These are phyloP conservation scores for Talaromyces sp. DNA, from an alignment of 2,329 filamentous ascomycete species.

Conservation along the genomic window DNA sequence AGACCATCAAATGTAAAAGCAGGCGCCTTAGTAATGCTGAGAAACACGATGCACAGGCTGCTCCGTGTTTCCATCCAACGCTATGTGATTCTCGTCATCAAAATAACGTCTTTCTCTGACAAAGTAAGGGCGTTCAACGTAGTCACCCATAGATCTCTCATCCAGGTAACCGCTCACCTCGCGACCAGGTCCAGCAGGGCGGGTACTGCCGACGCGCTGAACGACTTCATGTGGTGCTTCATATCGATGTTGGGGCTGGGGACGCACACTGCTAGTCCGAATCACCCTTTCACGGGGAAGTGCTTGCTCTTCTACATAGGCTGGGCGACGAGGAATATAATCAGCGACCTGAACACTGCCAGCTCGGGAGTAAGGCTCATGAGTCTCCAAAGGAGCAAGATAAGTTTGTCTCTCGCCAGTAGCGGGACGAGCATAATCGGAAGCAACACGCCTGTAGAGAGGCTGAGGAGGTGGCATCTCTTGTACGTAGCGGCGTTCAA, in stretches of 20 bases:
- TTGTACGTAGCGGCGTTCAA: constrained; percentile 44
- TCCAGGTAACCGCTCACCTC: constrained; percentile 48
- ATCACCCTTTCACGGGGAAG: constrained; percentile 59
- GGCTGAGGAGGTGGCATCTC: constrained; percentile 49
- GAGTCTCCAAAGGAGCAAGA: constrained; percentile 35
- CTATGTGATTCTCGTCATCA: constrained; percentile 35
- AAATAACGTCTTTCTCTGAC: constrained; percentile 42
- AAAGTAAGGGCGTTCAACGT: constrained; percentile 49
- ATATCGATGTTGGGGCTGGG: constrained; percentile 48
- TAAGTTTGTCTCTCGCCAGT: constrained; percentile 37
- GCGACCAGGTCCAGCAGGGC: constrained; percentile 40
- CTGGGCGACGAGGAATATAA: constrained; percentile 39
- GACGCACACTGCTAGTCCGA: constrained; percentile 62
- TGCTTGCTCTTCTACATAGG: constrained; percentile 67
- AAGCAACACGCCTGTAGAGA: constrained; percentile 43
- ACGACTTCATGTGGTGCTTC: constrained; percentile 44
- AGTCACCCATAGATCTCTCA: constrained; percentile 52
- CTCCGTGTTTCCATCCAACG: constrained; percentile 28
- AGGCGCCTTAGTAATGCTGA: constrained; percentile 31
- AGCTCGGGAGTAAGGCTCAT: constrained; percentile 39
- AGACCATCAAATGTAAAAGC: background rate
- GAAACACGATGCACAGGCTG: constrained; percentile 34
- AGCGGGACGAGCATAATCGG: constrained; percentile 38
- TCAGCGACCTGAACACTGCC: constrained; percentile 47
- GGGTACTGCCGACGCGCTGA: constrained; percentile 46